A percentile compares a stretch with the other conserved stretches of the same genome.
Conservation (phyloP, 768 basidiomycete species). For the Amanita molliuscula region DNA sequence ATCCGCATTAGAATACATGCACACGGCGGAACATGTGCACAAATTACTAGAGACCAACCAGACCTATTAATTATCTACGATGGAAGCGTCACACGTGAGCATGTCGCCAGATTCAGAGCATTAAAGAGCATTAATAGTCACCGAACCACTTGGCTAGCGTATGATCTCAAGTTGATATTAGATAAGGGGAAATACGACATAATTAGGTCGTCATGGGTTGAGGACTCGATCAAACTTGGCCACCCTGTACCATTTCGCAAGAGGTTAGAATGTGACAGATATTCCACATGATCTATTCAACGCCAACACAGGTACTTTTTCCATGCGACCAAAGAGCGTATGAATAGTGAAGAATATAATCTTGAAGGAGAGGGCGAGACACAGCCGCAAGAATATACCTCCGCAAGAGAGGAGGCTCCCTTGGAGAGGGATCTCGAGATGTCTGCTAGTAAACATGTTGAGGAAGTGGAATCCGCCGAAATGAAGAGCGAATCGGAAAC, state of each 20-base stretch:
- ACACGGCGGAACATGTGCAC: conserved; percentile 56
- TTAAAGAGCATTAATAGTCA: not conserved
- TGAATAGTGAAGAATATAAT: conserved; percentile 40
- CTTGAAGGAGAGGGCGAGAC: conserved; percentile 30
- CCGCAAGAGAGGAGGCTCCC: conserved; percentile 6
- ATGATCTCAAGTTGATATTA: conserved; percentile 60
- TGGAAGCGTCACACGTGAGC: conserved; percentile 59
- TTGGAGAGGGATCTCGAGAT: conserved; percentile 17
- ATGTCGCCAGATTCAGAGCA: not conserved
- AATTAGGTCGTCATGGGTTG: conserved; percentile 73
- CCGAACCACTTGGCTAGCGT: conserved; percentile 30
- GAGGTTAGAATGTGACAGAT: conserved; percentile 36
- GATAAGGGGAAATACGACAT: conserved; percentile 64
- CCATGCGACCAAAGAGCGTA: conserved; percentile 48
- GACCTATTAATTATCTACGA: conserved; percentile 56
- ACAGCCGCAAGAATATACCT: conserved; percentile 14
- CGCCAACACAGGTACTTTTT: conserved; percentile 57
- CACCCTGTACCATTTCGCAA: conserved; percentile 51
- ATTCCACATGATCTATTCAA: conserved; percentile 1
- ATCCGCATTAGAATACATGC: conserved; percentile 46
- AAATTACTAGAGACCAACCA: conserved; percentile 47
- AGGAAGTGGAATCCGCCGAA: conserved; percentile 18
- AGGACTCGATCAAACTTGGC: conserved; percentile 58
- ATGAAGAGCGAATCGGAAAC: conserved; percentile 30
- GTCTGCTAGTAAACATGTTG: conserved; percentile 40